These are phyloP conservation scores for Cryptococcus sp. DNA, from an alignment of 1,284 basidiomycete species.

Conservation along the genomic window DNA sequence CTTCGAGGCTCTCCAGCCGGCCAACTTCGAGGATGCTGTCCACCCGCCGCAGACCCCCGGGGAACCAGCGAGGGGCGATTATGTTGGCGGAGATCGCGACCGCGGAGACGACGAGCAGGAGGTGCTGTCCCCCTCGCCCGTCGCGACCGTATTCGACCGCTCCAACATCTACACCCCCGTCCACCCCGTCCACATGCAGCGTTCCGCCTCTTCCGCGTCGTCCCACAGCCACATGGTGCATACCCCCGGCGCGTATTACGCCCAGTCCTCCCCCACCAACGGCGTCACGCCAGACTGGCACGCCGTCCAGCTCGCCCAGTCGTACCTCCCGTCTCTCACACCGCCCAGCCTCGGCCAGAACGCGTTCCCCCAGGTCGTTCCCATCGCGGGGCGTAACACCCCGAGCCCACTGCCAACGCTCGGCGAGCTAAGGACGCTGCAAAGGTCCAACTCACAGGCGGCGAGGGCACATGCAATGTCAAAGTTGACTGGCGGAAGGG, in stretches of 20 bases:
- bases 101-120: slow-evolving; percentile 26
- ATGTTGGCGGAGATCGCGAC: not conserved
- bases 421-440: slow-evolving; percentile 42
- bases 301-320: slow-evolving; percentile 39
- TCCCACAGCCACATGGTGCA: slow-evolving; percentile 26
- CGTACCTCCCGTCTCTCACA: slow-evolving; percentile 39
- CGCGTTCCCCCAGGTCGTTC: slow-evolving; percentile 10
- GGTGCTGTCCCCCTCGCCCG: slow-evolving; percentile 36
- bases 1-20: too few relatives aligned
- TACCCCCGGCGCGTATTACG: slow-evolving; percentile 12
- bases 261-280: slow-evolving; percentile 17
- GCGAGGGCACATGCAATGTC: slow-evolving; percentile 47
- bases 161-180: slow-evolving; percentile 15
- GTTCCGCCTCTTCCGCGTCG: slow-evolving; percentile 37
- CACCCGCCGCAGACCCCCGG: not conserved
- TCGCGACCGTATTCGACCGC: slow-evolving; percentile 15
- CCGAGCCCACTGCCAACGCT: slow-evolving; percentile 46
- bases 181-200: slow-evolving; percentile 25
- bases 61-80: not conserved
- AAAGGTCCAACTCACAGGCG: slow-evolving; percentile 48
- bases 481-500: slow-evolving; percentile 45
- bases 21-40: slow-evolving; percentile 2
- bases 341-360: slow-evolving; percentile 22
- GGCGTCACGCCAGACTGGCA: slow-evolving; percentile 34
- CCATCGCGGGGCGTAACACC: slow-evolving; percentile 30